phyloP scores from a whole-genome alignment of 768 basidiomycete species.

The Amanita thiersii region DNA sequence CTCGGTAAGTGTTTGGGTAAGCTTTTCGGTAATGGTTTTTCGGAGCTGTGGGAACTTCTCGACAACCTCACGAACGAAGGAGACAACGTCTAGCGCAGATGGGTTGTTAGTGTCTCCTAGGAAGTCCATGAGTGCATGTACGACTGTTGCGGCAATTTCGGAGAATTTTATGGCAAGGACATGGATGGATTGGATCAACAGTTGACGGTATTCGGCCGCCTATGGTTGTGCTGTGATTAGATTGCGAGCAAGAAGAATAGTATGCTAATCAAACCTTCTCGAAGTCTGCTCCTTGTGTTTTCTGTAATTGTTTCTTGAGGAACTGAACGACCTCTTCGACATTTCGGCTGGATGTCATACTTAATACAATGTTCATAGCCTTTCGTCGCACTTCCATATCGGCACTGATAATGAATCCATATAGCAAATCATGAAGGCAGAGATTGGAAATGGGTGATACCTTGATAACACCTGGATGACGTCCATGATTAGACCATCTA shows the following conservation, averaged over 20 bases:
- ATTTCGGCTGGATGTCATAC: constrained; percentile 89
- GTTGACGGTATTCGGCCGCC: constrained; percentile 92
- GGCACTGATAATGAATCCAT: constrained; percentile 40
- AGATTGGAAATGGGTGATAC: constrained; percentile 23
- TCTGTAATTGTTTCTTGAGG: constrained; percentile 96
- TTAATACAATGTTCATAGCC: constrained; percentile 81
- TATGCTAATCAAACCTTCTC: constrained; percentile 60
- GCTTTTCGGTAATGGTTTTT: constrained; percentile 73
- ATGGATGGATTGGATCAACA: constrained; percentile 96
- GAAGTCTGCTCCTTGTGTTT: constrained; percentile 84
- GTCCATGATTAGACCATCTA: constrained; percentile 93
- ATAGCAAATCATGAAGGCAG: not conserved
- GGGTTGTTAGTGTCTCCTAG: constrained; percentile 92
- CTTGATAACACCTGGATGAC: constrained; percentile 85
- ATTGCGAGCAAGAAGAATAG: not conserved
- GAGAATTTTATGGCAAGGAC: constrained; percentile 94
- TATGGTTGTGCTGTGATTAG: constrained; percentile 20
- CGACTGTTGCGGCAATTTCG: constrained; percentile 92
- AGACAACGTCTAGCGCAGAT: constrained; percentile 90
- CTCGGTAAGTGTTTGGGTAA: constrained; percentile 70
- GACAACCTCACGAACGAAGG: constrained; percentile 77
- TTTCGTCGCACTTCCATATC: constrained; percentile 97
- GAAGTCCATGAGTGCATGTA: constrained; percentile 91
- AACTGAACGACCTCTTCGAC: constrained; percentile 95
- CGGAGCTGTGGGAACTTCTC: constrained; percentile 94